Percentiles rank a stretch among this genome's conserved stretches.
phyloP scores from a whole-genome alignment of 768 basidiomycete species.

The Lepiota venenata region DNA sequence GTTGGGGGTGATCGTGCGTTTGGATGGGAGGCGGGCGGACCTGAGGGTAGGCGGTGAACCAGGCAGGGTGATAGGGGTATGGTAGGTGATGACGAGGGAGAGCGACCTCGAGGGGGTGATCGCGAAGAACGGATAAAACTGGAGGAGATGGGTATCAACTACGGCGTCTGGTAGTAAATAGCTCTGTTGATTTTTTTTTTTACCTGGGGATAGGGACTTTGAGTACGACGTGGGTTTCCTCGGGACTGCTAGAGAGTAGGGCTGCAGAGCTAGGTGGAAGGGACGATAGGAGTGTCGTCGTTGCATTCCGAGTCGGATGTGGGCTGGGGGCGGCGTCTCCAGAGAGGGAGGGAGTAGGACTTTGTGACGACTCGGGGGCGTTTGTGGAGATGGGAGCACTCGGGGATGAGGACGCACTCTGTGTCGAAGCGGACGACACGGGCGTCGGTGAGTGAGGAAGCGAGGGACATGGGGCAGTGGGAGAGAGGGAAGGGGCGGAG shows the following conservation, averaged over 20 bases:
- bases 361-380: conserved; percentile 55
- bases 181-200: background rate
- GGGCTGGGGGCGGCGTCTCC: conserved; percentile 25
- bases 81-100: conserved; percentile 25
- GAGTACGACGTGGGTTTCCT: conserved; percentile 48
- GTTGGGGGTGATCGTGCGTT: conserved; percentile 10
- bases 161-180: background rate
- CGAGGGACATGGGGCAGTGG: background rate
- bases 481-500: background rate
- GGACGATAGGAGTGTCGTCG: background rate
- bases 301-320: background rate
- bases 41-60: conserved; percentile 37
- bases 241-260: conserved; percentile 16
- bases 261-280: conserved; percentile 13
- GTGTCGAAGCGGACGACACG: conserved; percentile 66
- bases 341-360: conserved; percentile 67
- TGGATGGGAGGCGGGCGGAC: conserved; percentile 15
- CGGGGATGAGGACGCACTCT: conserved; percentile 75
- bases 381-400: conserved; percentile 35
- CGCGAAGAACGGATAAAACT: conserved; percentile 8
- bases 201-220: conserved; percentile 64
- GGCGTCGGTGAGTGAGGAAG: background rate
- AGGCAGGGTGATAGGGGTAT: conserved; percentile 48
- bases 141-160: background rate
- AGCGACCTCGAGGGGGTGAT: conserved; percentile 27